phyloP scores from a whole-genome alignment of 306 rosid species.

The Fragaria nilgerrensis region DNA sequence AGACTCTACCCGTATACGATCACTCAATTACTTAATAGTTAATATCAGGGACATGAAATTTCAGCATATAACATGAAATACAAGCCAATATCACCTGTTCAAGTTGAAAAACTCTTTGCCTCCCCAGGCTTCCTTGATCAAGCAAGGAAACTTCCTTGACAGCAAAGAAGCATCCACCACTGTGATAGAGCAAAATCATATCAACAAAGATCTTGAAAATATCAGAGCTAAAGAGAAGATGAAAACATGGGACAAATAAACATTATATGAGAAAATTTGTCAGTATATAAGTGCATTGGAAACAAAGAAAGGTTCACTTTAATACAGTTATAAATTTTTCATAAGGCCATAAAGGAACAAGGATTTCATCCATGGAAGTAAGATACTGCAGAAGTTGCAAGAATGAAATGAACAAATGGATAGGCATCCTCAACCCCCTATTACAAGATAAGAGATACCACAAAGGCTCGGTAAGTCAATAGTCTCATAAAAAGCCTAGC shows the following conservation, averaged over 20 bases:
- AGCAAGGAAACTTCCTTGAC: conserved; percentile 96
- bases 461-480: not conserved
- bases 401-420: no score
- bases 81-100: conserved; percentile 62
- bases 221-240: not conserved
- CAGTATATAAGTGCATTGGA: not conserved
- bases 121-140: conserved; percentile 74
- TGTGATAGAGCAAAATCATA: conserved; percentile 20
- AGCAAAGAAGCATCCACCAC: conserved; percentile 78
- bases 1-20: conserved; percentile 18
- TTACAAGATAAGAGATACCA: not conserved
- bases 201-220: conserved; percentile 13
- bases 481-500: not conserved
- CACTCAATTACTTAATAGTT: not conserved
- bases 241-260: not conserved
- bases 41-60: conserved; percentile 11
- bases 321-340: not conserved
- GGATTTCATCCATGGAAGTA: not conserved
- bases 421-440: not conserved
- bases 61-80: conserved; percentile 23
- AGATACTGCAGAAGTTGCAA: not conserved
- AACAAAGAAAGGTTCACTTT: not conserved
- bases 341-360: not conserved
- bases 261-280: not conserved
- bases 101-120: conserved; percentile 74